Percentiles rank a stretch among this genome's conserved stretches.
Conservation (phyloP, 192 early-diverging fungal species). For the Jimgerdemannia flammicorona region DNA sequence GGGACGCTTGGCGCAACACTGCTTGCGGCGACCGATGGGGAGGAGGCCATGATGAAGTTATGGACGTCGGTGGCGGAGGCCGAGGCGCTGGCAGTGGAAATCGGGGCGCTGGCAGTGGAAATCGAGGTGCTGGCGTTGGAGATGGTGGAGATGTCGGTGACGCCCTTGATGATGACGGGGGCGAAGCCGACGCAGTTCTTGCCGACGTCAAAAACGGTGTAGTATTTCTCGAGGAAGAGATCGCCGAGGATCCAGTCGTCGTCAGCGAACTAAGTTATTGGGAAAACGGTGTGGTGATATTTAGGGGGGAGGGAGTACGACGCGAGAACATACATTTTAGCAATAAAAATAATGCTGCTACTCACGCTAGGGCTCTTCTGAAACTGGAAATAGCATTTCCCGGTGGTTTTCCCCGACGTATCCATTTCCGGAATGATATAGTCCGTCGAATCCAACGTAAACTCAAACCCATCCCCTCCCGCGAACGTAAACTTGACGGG, state of each 20-base stretch:
- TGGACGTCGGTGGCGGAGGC: too few relatives aligned
- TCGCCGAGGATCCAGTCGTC: constrained; percentile 55
- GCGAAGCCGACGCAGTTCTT: not conserved
- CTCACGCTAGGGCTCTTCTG: not conserved
- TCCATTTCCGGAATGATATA: not conserved
- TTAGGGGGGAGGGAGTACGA: too few relatives aligned
- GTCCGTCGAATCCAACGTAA: not conserved
- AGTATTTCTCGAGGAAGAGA: constrained; percentile 65
- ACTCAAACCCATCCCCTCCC: not conserved
- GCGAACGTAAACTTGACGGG: not conserved
- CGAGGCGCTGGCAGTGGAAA: too few relatives aligned
- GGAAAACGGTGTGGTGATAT: too few relatives aligned
- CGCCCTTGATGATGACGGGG: not conserved
- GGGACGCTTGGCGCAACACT: too few relatives aligned
- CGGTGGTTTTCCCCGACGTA: not conserved
- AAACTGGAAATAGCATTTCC: not conserved
- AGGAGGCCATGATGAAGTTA: too few relatives aligned
- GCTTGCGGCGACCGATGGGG: too few relatives aligned
- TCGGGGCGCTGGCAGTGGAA: too few relatives aligned
- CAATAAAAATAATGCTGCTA: not conserved
- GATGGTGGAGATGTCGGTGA: too few relatives aligned
- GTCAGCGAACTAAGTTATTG: too few relatives aligned
- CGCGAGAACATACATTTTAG: too few relatives aligned
- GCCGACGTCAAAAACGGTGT: constrained; percentile 53
- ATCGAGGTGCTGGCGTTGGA: too few relatives aligned